Evolutionary conservation across 2,329 filamentous ascomycete genomes (phyloP).

Genomic region (Emmonsiellopsis sp.): DNA sequence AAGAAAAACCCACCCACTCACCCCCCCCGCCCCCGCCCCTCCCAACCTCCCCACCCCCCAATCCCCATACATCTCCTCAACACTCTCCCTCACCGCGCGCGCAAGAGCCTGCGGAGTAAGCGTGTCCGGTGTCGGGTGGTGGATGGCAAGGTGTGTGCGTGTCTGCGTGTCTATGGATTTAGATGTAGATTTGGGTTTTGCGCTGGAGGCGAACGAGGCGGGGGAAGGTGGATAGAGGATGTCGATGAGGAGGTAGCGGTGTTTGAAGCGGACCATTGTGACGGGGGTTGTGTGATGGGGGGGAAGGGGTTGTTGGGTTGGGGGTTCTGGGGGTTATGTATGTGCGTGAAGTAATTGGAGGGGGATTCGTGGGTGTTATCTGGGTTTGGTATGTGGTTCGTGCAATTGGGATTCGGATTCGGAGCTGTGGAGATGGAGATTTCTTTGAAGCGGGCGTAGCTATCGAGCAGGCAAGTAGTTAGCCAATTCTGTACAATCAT

Average conservation of each 20-base stretch:
- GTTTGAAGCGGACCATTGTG: conserved; percentile 3
- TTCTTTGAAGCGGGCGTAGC: too few relatives aligned
- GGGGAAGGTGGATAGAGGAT: conserved; percentile 3
- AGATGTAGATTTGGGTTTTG: background rate
- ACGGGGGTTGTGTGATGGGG: background rate
- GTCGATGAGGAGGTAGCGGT: conserved; percentile 5
- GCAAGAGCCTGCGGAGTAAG: conserved; percentile 58
- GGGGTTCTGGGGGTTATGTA: background rate
- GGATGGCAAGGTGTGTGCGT: conserved; percentile 58
- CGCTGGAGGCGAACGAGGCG: background rate
- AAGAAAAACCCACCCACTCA: conserved; percentile 48
- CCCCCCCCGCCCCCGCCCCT: conserved; percentile 58
- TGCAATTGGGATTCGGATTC: too few relatives aligned
- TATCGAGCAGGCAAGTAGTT: too few relatives aligned
- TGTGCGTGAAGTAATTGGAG: too few relatives aligned
- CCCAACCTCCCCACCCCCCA: conserved; percentile 55
- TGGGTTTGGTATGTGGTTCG: too few relatives aligned
- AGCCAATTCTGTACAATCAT: too few relatives aligned
- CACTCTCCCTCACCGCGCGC: conserved; percentile 59
- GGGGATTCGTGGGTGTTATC: too few relatives aligned
- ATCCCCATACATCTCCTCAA: conserved; percentile 73
- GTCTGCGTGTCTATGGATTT: conserved; percentile 17
- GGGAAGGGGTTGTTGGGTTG: background rate
- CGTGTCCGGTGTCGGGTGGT: conserved; percentile 65
- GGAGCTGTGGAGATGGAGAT: too few relatives aligned